Evolutionary conservation across 2,329 filamentous ascomycete genomes (phyloP).

Genomic region (Cephalotrichum gorgonifer): DNA sequence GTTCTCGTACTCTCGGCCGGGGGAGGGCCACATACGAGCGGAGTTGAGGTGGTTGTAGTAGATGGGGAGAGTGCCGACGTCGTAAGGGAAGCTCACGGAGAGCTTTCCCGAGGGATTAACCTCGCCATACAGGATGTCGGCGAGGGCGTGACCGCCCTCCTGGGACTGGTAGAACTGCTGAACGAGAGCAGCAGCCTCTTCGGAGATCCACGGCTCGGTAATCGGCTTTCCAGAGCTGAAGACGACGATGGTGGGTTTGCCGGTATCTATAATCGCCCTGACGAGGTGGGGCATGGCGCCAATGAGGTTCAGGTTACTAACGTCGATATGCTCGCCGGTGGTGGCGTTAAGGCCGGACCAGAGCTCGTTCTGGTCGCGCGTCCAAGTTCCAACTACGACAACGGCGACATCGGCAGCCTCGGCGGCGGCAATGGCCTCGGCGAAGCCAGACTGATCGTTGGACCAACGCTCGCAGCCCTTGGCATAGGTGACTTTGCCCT

Average conservation of each 20-base stretch:
- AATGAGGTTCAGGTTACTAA: slow-evolving; percentile 52
- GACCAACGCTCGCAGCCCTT: slow-evolving; percentile 67
- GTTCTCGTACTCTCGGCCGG: slow-evolving; percentile 42
- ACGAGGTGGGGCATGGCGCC: slow-evolving; percentile 60
- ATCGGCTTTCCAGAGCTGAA: slow-evolving; percentile 62
- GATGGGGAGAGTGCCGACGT: slow-evolving; percentile 55
- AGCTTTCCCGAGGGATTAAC: slow-evolving; percentile 58
- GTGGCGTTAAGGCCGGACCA: slow-evolving; percentile 64
- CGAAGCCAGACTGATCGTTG: slow-evolving; percentile 55
- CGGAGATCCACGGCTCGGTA: slow-evolving; percentile 62
- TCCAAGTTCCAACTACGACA: slow-evolving; percentile 67
- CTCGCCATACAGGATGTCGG: slow-evolving; percentile 54
- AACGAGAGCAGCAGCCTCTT: slow-evolving; percentile 52
- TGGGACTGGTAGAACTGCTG: slow-evolving; percentile 70
- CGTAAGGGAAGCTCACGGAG: slow-evolving; percentile 55
- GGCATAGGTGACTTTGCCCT: slow-evolving; percentile 53
- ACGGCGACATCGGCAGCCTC: slow-evolving; percentile 60
- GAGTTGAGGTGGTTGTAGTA: slow-evolving; percentile 68
- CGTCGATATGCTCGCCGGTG: slow-evolving; percentile 65
- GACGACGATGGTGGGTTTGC: slow-evolving; percentile 57
- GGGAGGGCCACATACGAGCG: slow-evolving; percentile 40
- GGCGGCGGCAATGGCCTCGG: slow-evolving; percentile 55
- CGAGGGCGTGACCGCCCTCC: slow-evolving; percentile 55
- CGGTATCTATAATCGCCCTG: slow-evolving; percentile 55
- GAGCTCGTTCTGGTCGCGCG: slow-evolving; percentile 60